Conservation (phyloP, 176 grass and related monocot genomes). For the Dendrocalamus sinicus region DNA sequence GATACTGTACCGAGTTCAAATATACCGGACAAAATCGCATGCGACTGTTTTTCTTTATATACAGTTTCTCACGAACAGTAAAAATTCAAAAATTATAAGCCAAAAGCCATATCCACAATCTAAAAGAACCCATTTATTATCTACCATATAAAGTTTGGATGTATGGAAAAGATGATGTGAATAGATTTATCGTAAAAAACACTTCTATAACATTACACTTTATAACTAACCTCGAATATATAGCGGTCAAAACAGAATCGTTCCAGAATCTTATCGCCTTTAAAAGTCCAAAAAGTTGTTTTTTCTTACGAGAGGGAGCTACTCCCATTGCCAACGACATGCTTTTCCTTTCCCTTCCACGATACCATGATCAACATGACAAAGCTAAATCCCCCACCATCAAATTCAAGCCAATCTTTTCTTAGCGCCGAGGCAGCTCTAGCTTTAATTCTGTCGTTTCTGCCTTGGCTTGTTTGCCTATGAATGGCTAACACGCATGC, state of each 20-base stretch:
- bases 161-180: background rate
- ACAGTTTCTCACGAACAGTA: too few relatives aligned
- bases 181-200: background rate
- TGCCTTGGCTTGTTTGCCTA: too few relatives aligned
- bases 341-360: background rate
- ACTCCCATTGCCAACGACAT: background rate
- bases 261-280: background rate
- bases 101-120: fast-evolving
- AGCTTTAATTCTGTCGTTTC: background rate
- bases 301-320: background rate
- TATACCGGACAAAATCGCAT: too few relatives aligned
- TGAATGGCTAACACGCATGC: too few relatives aligned
- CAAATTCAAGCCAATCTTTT: background rate
- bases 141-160: background rate
- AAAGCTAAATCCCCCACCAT: background rate
- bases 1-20: too few relatives aligned
- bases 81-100: too few relatives aligned
- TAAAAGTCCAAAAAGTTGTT: background rate
- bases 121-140: background rate
- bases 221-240: background rate
- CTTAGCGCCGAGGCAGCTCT: background rate
- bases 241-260: background rate
- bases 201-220: background rate
- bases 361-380: background rate
- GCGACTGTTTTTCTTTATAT: too few relatives aligned